phyloP scores from a whole-genome alignment of 441 rosid genomes.

The Lagerstroemia fauriei region DNA sequence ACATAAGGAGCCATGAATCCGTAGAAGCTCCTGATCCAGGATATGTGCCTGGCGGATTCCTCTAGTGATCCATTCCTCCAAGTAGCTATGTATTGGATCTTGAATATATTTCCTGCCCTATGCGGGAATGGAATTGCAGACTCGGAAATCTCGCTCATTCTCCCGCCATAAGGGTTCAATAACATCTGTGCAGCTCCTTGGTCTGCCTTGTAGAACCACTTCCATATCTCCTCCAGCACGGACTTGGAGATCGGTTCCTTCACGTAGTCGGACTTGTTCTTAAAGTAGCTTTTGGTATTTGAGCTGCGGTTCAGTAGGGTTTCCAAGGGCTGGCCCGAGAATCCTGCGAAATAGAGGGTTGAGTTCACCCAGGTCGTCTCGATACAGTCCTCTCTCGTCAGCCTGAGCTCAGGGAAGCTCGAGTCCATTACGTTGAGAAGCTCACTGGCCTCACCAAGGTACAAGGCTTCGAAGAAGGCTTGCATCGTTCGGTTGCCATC shows the following conservation, averaged over 20 bases:
- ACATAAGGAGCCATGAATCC: conserved; percentile 14
- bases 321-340: conserved; percentile 3
- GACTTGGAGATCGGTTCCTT: conserved; percentile 15
- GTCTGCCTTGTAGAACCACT: conserved; percentile 16
- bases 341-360: conserved; percentile 17
- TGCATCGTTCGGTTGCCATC: conserved; percentile 10
- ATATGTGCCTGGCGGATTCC: conserved; percentile 1
- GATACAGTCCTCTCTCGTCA: conserved; percentile 16
- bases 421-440: conserved; percentile 7
- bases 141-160: conserved; percentile 18
- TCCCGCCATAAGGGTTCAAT: conserved; percentile 21
- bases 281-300: conserved; percentile 17
- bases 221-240: conserved; percentile 16
- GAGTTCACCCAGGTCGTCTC: conserved; percentile 24
- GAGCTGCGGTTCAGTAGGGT: conserved; percentile 14
- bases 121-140: conserved; percentile 26
- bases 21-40: conserved; percentile 24
- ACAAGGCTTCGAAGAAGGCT: conserved; percentile 13
- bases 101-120: conserved; percentile 21
- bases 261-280: conserved; percentile 20
- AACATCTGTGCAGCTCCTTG: conserved; percentile 5
- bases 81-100: conserved; percentile 1
- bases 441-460: conserved; percentile 7
- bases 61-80: conserved; percentile 12
- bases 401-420: conserved; percentile 20